Evolutionary conservation across 352 stramenopile genomes (phyloP).

Genomic region (Globisporangium apiculatum): DNA sequence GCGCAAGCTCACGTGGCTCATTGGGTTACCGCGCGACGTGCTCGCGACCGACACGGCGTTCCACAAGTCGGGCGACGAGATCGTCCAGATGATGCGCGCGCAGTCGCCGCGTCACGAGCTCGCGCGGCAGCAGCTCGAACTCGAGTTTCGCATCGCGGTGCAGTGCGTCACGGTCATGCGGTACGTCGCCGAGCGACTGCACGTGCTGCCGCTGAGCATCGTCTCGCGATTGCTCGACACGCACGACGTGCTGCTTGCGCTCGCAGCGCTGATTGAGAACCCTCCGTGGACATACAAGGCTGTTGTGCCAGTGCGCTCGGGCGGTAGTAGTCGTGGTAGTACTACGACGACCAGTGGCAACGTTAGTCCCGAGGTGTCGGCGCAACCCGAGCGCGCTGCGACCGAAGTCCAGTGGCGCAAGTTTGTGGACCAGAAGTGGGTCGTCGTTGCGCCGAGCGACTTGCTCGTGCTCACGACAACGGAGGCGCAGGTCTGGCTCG

Average conservation of each 20-base stretch:
- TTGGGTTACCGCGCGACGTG: conserved; percentile 46
- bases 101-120: conserved; percentile 55
- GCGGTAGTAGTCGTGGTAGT: not conserved
- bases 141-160: conserved; percentile 84
- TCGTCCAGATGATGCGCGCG: conserved; percentile 57
- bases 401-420: conserved; percentile 82
- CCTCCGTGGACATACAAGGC: conserved; percentile 92
- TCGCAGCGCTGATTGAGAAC: conserved; percentile 93
- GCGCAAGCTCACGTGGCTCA: conserved; percentile 85
- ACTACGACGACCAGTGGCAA: too few relatives aligned
- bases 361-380: too few relatives aligned
- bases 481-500: conserved; percentile 93
- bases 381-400: not conserved
- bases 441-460: conserved; percentile 71
- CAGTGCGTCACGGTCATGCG: conserved; percentile 85
- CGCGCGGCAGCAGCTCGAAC: conserved; percentile 66
- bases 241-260: conserved; percentile 91
- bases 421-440: conserved; percentile 91
- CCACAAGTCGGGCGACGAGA: conserved; percentile 60
- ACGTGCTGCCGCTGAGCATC: conserved; percentile 80
- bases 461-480: conserved; percentile 90
- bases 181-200: conserved; percentile 87
- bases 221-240: conserved; percentile 92
- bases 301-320: conserved; percentile 5
- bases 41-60: conserved; percentile 58